A percentile compares a stretch with the other conserved stretches of the same genome.
Evolutionary conservation across 208 protist genomes (phyloP).

Genomic region (Leishmania braziliensis): DNA sequence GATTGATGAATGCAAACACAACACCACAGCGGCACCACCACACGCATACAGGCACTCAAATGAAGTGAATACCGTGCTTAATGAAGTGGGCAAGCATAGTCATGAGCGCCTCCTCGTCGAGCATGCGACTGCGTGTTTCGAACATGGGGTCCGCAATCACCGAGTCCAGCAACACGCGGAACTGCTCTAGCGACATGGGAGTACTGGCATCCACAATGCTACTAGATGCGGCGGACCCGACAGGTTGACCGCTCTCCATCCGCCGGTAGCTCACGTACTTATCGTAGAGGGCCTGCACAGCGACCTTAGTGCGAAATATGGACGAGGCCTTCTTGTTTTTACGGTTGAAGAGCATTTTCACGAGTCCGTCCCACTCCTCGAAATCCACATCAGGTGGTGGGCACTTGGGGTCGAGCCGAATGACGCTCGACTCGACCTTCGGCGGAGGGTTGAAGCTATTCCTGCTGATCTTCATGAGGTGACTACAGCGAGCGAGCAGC

Average conservation of each 20-base stretch:
- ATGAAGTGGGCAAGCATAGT: slow-evolving; percentile 82
- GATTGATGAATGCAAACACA: neutral
- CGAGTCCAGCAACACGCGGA: slow-evolving; percentile 68
- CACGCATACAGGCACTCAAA: slow-evolving; percentile 20
- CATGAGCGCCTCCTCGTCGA: slow-evolving; percentile 85
- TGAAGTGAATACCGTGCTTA: slow-evolving; percentile 85
- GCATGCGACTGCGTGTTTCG: slow-evolving; percentile 58
- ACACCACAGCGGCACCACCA: neutral
- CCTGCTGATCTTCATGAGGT: slow-evolving; percentile 99
- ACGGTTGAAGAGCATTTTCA: slow-evolving; percentile 97
- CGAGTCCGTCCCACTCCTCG: slow-evolving; percentile 99
- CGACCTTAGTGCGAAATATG: slow-evolving; percentile 95
- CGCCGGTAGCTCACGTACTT: slow-evolving; percentile 87
- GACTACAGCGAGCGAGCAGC: slow-evolving; percentile 96
- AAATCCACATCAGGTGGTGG: slow-evolving; percentile 98
- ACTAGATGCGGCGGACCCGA: slow-evolving; percentile 7
- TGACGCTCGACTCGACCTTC: slow-evolving; percentile 99
- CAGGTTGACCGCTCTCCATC: slow-evolving; percentile 65
- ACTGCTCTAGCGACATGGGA: slow-evolving; percentile 49
- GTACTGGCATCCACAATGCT: neutral
- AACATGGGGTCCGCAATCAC: slow-evolving; percentile 84
- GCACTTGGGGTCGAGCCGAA: slow-evolving; percentile 98
- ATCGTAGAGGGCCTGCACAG: slow-evolving; percentile 68
- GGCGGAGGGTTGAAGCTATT: slow-evolving; percentile 99
- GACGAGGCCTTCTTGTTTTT: slow-evolving; percentile 99